Evolutionary conservation across 2,329 filamentous ascomycete genomes (phyloP), one percentile per base, ranked within the genome.

Genomic region (Cladophialophora carrionii): DNA sequence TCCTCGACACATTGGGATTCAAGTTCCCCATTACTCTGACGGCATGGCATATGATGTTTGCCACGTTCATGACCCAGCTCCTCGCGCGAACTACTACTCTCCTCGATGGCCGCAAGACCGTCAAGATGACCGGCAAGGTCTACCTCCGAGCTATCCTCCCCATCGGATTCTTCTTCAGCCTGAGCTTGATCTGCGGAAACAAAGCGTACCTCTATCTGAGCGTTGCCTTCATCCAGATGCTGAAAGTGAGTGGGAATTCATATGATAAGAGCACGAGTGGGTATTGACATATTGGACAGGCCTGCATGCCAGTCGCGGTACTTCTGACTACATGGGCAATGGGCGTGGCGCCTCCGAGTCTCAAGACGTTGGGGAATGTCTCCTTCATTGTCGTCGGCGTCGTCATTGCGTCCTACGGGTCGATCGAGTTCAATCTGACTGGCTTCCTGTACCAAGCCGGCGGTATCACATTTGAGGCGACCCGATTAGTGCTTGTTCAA

Each of bases 171-270:
- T 96, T 96, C 82, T 98, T 97, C 87, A 95, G 90, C 77, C 83
- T 97, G 82, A 95, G 90, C 79, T 85, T 98, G 82, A 97, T 98
- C 77, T 97, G 92, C 80, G 92, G 93, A 76, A 98, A 98, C 82
- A 81, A 96, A 80, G 92, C 94, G 73, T 98, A 98, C 77, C 86
- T 97, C 62, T 96, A 97, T 80, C 87, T 98, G 67, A 95, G 90
- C 71, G 94, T 98, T 65, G 90, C 94, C 66, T 98, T 98, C 79
- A 98, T 98, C 75, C 94, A 98, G 84, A 98, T 98, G 94, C 88
- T 98, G 78, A 98, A 98, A 90, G 90, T 92, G 81, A 72, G 90
- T 78, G 79, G 81, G 32, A 46, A 64, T 29, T 32, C 31, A 56
- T 32, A 51, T 29, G 37, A 48, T 29, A 29, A 43, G 48, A 34